Percentiles rank a stretch among this genome's conserved stretches.
Evolutionary conservation across 192 early-diverging fungal species (phyloP).

Genomic region (Dimargaris xerosporica): DNA sequence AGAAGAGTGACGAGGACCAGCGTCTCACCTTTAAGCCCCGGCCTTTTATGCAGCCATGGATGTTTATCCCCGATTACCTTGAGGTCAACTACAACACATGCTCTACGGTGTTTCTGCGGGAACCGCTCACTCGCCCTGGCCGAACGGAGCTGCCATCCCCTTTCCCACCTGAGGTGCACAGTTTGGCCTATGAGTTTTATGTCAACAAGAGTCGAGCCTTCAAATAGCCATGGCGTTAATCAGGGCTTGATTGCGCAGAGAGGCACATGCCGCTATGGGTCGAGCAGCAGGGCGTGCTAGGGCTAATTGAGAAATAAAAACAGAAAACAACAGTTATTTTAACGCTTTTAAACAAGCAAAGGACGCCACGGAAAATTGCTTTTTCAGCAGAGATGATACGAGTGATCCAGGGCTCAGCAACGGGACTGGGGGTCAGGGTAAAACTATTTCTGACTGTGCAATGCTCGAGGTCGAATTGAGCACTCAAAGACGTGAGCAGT

Average conservation of each 20-base stretch:
- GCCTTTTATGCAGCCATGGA: constrained; percentile 77
- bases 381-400: too few relatives aligned
- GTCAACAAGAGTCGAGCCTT: constrained; percentile 33
- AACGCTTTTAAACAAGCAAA: too few relatives aligned
- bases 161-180: constrained; percentile 76
- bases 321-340: not conserved
- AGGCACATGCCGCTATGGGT: not conserved
- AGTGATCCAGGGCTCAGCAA: too few relatives aligned
- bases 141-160: constrained; percentile 87
- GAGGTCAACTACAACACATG: constrained; percentile 95
- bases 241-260: not conserved
- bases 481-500: too few relatives aligned
- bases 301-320: not conserved
- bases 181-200: constrained; percentile 89
- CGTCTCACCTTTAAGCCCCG: constrained; percentile 41
- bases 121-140: constrained; percentile 73
- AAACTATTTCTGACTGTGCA: too few relatives aligned
- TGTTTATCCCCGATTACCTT: constrained; percentile 93
- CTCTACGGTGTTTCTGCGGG: constrained; percentile 71
- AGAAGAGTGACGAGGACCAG: constrained; percentile 27
- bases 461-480: too few relatives aligned
- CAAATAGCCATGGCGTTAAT: constrained; percentile 12
- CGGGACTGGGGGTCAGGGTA: too few relatives aligned
- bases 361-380: too few relatives aligned
- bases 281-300: not conserved